Conservation (phyloP, 148 eudicot genomes). For the Vaccinium corymbosum region DNA sequence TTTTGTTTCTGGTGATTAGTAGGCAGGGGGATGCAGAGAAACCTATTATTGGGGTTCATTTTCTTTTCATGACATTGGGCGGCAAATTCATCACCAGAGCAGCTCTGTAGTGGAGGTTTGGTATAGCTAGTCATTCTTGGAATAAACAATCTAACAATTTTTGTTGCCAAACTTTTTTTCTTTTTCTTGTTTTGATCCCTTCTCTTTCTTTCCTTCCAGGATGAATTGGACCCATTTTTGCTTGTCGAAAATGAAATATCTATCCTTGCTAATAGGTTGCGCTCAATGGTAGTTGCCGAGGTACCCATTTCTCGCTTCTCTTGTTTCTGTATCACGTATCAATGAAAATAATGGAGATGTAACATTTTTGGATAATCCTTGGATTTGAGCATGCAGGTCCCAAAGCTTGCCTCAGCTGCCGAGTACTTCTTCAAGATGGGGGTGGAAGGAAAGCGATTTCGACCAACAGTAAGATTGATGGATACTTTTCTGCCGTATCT, state of each 20-base stretch:
- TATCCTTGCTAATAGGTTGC: slow-evolving; percentile 58
- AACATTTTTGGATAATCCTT: slow-evolving; percentile 7
- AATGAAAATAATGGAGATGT: not conserved
- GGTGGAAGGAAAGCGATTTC: slow-evolving; percentile 88
- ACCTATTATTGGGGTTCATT: slow-evolving; percentile 34
- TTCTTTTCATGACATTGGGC: slow-evolving; percentile 36
- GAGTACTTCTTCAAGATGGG: slow-evolving; percentile 90
- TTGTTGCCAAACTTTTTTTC: not conserved
- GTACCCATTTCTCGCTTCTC: slow-evolving; percentile 25
- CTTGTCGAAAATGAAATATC: slow-evolving; percentile 83
- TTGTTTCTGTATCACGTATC: not conserved
- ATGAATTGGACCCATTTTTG: slow-evolving; percentile 75
- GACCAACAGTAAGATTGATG: slow-evolving; percentile 69
- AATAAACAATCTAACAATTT: not conserved
- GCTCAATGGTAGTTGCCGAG: slow-evolving; percentile 87
- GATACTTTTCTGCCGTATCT: not conserved
- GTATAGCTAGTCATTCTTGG: slow-evolving; percentile 21
- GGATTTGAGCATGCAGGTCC: slow-evolving; percentile 50
- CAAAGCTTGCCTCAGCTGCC: slow-evolving; percentile 90
- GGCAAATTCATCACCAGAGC: slow-evolving; percentile 48
- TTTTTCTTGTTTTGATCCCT: not conserved
- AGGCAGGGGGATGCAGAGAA: slow-evolving; percentile 59
- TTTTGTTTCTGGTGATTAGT: slow-evolving; percentile 55
- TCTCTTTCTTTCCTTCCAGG: slow-evolving; percentile 37
- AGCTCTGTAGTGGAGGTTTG: slow-evolving; percentile 62